Evolutionary conservation across 1,139 yeast species (phyloP), one percentile per base, ranked within the genome.

Genomic region (Geotrichum restrictum): DNA sequence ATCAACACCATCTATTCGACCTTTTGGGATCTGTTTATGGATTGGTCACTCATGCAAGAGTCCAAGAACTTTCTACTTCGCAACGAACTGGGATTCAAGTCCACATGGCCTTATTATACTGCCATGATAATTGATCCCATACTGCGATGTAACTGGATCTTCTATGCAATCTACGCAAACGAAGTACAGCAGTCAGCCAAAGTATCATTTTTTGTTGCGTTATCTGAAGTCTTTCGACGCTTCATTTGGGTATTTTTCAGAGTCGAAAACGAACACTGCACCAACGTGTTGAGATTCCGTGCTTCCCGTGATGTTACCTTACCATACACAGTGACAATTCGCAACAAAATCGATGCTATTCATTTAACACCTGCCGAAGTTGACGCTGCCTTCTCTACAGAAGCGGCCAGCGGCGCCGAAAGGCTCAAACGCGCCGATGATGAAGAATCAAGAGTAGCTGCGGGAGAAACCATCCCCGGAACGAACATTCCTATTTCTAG

Each of bases 241-340:
- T 84, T 88, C 59, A 72, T 91, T 19, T 93, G 99, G 98, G 76
- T 86, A 7, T 79, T 86, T 53, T 85, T 93, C 72, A 82, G 98
- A 71, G 86, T 93, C 78, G 98, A 93, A 64, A 93, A 93, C 68
- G 98, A 93, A 69, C 98, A 94, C 69, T 82, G 89, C 45, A 84
- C 96, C 1, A 93, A 93, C 66, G 96, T 89, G 11, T 81, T 80
- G 51, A 72, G 88, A 46, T 87, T 84, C 68, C 77, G 95, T 59
- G 97, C 97, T 0, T 84, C 94, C 3, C 80, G 93, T 56, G 96
- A 91, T 58, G 74, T 88, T 3, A 88, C 94, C 3, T 71, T 93
- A 52, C 98, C 98, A 0, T 91, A 88, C 61, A 78, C 82, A 0
- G 70, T 80, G 0, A 64, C 74, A 1, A 50, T 59, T 27, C 45